Percentiles rank a stretch among this genome's conserved stretches.
Evolutionary conservation across 73 alveolate genomes (phyloP).

Genomic region (Paramecium biaurelia): DNA sequence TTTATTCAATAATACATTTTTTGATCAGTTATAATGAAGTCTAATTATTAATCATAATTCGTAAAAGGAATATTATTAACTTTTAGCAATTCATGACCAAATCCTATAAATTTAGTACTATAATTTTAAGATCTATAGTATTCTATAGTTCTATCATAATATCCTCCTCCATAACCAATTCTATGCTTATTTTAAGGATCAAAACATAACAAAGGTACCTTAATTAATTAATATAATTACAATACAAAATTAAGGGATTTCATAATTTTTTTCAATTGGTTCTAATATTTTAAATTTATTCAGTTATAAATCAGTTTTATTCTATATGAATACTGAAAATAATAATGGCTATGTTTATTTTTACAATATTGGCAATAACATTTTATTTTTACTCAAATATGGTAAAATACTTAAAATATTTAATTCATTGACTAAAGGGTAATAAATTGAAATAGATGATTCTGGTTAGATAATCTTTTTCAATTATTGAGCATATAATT

Average conservation of each 20-base stretch:
- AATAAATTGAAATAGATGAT: not conserved
- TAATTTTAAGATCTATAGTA: not conserved
- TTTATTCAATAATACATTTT: not conserved
- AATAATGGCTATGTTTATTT: not conserved
- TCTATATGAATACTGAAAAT: not conserved
- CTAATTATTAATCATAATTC: not conserved
- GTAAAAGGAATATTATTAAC: not conserved
- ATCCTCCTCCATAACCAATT: constrained; percentile 46
- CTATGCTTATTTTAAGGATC: constrained; percentile 36
- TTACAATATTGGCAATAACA: not conserved
- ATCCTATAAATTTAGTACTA: not conserved
- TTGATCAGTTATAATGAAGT: not conserved
- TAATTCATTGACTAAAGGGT: not conserved
- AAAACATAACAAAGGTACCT: constrained; percentile 27
- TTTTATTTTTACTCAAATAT: not conserved
- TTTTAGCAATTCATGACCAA: constrained; percentile 5
- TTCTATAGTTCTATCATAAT: constrained; percentile 3
- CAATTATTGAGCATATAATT: not conserved
- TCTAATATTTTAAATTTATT: not conserved
- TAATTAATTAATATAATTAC: not conserved
- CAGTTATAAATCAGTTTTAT: not conserved
- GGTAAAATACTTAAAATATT: not conserved
- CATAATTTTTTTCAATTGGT: not conserved
- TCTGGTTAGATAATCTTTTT: not conserved
- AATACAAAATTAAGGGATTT: not conserved